Evolutionary conservation across 768 basidiomycete genomes (phyloP).

Genomic region (Infundibulicybe gibba): DNA sequence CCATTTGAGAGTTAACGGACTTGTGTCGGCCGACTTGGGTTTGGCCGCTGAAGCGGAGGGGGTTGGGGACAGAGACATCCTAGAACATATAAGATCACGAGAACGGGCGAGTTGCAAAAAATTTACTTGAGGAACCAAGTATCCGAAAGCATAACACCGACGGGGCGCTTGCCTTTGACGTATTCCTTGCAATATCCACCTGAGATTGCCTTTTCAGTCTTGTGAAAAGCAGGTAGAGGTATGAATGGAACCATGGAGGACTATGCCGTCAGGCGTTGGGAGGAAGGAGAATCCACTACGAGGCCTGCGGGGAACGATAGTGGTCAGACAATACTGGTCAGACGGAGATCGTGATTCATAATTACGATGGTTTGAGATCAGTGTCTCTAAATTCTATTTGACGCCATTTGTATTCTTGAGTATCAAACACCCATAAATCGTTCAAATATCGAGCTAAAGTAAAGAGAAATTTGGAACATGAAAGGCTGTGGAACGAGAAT

Average conservation of each 20-base stretch:
- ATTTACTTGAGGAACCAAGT: slow-evolving; percentile 81
- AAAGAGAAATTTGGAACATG: neutral
- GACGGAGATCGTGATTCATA: slow-evolving; percentile 4
- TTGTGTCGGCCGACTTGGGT: slow-evolving; percentile 31
- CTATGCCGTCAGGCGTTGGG: slow-evolving; percentile 69
- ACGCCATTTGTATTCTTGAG: slow-evolving; percentile 82
- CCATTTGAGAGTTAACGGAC: slow-evolving; percentile 69
- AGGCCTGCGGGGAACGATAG: slow-evolving; percentile 38
- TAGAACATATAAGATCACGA: neutral
- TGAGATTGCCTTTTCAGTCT: slow-evolving; percentile 16
- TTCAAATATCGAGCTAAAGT: slow-evolving; percentile 71
- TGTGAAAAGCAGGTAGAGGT: neutral
- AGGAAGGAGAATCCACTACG: slow-evolving; percentile 86
- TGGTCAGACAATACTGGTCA: neutral
- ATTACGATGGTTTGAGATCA: slow-evolving; percentile 72
- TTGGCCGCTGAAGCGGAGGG: slow-evolving; percentile 11
- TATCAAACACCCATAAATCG: slow-evolving; percentile 85
- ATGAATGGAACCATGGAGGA: slow-evolving; percentile 59
- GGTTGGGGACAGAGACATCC: slow-evolving; percentile 13
- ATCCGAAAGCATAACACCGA: slow-evolving; percentile 88
- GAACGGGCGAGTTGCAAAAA: neutral
- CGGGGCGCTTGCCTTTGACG: slow-evolving; percentile 74
- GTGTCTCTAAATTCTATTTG: slow-evolving; percentile 72
- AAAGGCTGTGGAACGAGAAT: neutral
- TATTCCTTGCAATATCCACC: slow-evolving; percentile 94